phyloP scores from a whole-genome alignment of 352 stramenopile species.

The Phytophthora quininea region DNA sequence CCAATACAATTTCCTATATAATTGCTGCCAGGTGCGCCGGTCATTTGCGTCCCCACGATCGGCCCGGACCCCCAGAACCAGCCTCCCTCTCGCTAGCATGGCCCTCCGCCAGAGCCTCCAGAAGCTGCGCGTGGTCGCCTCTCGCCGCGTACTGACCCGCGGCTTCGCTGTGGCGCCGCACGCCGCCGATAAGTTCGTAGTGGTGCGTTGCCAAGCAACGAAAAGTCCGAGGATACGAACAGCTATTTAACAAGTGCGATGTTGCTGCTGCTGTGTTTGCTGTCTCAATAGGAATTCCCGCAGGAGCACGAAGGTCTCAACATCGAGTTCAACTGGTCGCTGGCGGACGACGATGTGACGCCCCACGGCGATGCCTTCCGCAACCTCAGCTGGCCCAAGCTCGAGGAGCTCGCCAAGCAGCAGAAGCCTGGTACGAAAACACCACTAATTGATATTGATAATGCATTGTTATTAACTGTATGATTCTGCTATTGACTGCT shows the following conservation, averaged over 20 bases:
- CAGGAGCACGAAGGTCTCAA: conserved; percentile 80
- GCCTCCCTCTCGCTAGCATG: conserved; percentile 33
- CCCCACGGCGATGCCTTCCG: conserved; percentile 78
- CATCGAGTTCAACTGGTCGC: conserved; percentile 90
- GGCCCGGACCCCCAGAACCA: conserved; percentile 40
- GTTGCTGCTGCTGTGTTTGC: conserved; percentile 6
- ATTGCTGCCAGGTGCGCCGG: conserved; percentile 49
- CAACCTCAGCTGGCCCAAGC: conserved; percentile 76
- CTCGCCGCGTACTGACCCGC: conserved; percentile 42
- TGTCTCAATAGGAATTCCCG: conserved; percentile 60
- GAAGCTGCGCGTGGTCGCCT: conserved; percentile 46
- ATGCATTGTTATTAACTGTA: neutral
- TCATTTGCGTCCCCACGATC: conserved; percentile 48
- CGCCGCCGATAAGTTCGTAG: conserved; percentile 79
- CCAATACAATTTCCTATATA: neutral
- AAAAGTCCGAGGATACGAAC: neutral
- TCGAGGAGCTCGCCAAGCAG: conserved; percentile 67
- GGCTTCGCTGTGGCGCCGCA: conserved; percentile 59
- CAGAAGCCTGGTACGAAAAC: conserved; percentile 49
- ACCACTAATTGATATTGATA: neutral
- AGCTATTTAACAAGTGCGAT: conserved; percentile 7
- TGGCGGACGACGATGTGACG: conserved; percentile 82
- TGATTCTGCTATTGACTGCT: neutral
- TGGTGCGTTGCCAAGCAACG: conserved; percentile 45
- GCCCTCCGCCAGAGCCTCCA: conserved; percentile 69